These are phyloP conservation scores for Neospora caninum DNA, from an alignment of 169 alveolate genomes.

Conservation along the genomic window DNA sequence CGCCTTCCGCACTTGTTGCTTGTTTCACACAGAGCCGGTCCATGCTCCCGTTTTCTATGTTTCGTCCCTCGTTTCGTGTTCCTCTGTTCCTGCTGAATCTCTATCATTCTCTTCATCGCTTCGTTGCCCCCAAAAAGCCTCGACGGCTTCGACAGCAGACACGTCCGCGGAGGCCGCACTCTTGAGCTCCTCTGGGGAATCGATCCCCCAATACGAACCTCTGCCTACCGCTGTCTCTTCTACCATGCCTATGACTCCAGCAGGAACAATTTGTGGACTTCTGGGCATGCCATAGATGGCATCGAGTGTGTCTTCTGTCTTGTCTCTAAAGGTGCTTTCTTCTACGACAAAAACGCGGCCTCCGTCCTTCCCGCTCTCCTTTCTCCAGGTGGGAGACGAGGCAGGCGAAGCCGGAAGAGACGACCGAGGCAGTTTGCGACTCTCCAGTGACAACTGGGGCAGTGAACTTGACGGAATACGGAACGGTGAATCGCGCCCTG, in stretches of 20 bases:
- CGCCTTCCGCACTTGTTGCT: neutral
- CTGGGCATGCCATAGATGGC: slow-evolving; percentile 36
- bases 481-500: neutral
- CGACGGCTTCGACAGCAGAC: neutral
- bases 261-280: neutral
- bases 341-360: neutral
- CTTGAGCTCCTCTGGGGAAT: neutral
- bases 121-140: slow-evolving; percentile 3
- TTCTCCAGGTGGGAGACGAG: neutral
- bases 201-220: neutral
- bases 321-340: slow-evolving; percentile 3
- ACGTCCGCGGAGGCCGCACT: slow-evolving; percentile 36
- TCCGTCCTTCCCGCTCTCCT: neutral
- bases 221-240: neutral
- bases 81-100: neutral
- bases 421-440: too few species aligned
- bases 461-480: neutral
- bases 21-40: neutral
- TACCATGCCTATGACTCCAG: neutral
- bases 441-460: neutral
- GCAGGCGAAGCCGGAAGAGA: neutral
- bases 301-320: slow-evolving; percentile 28
- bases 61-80: neutral
- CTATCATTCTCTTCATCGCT: slow-evolving; percentile 8
- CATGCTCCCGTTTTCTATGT: too few species aligned